Base-by-base conservation (phyloP, 441 rosid genomes). In the Arabidopsis lyrata region DNA sequence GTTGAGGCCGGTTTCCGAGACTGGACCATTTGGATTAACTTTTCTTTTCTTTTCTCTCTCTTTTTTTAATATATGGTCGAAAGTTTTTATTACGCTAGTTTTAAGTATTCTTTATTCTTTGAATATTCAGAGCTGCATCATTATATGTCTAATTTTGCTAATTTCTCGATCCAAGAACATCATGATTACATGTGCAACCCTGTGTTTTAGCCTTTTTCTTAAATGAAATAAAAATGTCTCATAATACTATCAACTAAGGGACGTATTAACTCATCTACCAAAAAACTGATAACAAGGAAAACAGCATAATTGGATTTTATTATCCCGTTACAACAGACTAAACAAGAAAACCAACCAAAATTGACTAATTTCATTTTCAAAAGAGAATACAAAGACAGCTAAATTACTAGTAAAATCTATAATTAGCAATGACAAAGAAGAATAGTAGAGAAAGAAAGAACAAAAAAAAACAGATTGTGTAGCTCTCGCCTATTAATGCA, bases 131-230 rank as follows among this genome's bases (percentile, higher is more conserved):
- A 63, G n/a, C 20, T 45, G 41, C 63, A 77, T 64, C 34, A 64
- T 64, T 64, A 42, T 66, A 44, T 59, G 59, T 59, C 77, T 35
- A 63, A 56, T 56, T 60, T 27, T 66, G 18, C 44, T 58, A 66
- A 50, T 66, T 60, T 41, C 58, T 72, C 12, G 72, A 70, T 77
- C 76, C 69, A 66, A 72, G 52, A 77, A 77, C 77, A 77, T 77
- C 63, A 72, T 77, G 70, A 72, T 77, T 77, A 61, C 81, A 77
- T 77, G 74, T 60, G 81, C 81, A 77, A 77, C 59, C 48, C 59
- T 66, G 15, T 72, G 77, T 70, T 77, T 69, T 10, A 22, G n/a
- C 50, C 65, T 54, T 66, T 58, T 72, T 16, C 54, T 35, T 16
- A 32, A 54, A 20, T 18, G 36, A 52, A 63, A 14, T 35, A 7